Evolutionary conservation across 2,329 filamentous ascomycete genomes (phyloP).

Genomic region (Mycogone perniciosa): DNA sequence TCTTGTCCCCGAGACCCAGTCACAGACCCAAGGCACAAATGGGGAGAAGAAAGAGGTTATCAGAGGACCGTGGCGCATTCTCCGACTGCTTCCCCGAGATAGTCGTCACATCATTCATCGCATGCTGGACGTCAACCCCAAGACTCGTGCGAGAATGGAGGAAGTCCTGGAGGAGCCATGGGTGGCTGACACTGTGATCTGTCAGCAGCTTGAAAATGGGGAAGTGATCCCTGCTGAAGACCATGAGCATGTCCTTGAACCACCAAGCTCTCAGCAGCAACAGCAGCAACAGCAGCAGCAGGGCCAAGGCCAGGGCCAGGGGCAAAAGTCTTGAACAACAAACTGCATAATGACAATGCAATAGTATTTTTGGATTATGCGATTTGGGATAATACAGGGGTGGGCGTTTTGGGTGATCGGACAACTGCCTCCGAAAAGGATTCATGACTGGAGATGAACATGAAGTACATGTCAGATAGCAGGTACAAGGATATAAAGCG

Average conservation of each 20-base stretch:
- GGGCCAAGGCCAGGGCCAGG: neutral
- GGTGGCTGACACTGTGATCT: constrained; percentile 81
- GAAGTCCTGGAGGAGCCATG: constrained; percentile 86
- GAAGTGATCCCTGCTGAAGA: constrained; percentile 65
- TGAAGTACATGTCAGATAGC: neutral
- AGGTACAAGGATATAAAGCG: neutral
- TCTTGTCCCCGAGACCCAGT: constrained; percentile 3
- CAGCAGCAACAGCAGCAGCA: neutral
- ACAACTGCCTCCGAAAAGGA: too few species aligned
- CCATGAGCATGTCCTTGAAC: constrained; percentile 81
- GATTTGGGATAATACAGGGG: neutral
- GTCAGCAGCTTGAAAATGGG: constrained; percentile 67
- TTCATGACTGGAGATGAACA: neutral
- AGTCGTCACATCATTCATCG: constrained; percentile 82
- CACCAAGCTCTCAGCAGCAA: constrained; percentile 44
- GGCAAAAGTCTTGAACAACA: neutral
- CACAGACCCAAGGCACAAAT: constrained; percentile 11
- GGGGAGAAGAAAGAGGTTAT: constrained; percentile 68
- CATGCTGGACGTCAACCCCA: constrained; percentile 87
- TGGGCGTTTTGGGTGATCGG: neutral
- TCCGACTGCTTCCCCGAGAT: constrained; percentile 82
- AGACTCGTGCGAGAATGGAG: constrained; percentile 72
- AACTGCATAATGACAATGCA: neutral
- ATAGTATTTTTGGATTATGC: neutral
- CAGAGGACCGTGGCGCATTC: constrained; percentile 83